These are phyloP conservation scores for Pyrrhoderma noxium DNA, from an alignment of 1,284 basidiomycete species.

Conservation along the genomic window DNA sequence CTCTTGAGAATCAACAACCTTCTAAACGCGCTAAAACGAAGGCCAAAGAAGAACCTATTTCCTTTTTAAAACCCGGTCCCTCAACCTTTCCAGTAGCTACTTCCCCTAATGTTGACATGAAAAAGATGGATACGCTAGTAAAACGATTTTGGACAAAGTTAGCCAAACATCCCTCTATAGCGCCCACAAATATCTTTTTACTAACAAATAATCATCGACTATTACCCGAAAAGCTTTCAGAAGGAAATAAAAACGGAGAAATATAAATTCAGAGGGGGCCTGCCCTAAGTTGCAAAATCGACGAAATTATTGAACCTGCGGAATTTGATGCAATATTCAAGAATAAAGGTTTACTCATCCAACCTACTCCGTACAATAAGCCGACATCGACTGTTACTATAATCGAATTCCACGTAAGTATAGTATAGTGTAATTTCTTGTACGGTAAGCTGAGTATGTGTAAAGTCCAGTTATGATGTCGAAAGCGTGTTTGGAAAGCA, in stretches of 20 bases:
- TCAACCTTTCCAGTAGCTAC: conserved; percentile 20
- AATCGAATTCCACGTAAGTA: conserved; percentile 29
- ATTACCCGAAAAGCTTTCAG: conserved; percentile 27
- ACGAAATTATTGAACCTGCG: conserved; percentile 30
- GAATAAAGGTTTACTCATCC: conserved; percentile 30
- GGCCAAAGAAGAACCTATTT: conserved; percentile 15
- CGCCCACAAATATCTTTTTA: conserved; percentile 25
- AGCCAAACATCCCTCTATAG: conserved; percentile 12
- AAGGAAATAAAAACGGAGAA: conserved; percentile 36
- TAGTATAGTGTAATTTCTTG: background rate
- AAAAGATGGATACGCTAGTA: conserved; percentile 32
- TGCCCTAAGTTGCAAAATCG: conserved; percentile 31
- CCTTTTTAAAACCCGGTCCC: conserved; percentile 10
- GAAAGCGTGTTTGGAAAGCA: conserved; percentile 30
- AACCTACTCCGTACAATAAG: conserved; percentile 31
- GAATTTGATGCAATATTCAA: conserved; percentile 34
- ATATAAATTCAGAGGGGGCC: conserved; percentile 34
- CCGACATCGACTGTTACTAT: conserved; percentile 33
- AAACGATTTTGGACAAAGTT: conserved; percentile 30
- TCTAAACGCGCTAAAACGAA: conserved; percentile 26
- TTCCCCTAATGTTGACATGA: conserved; percentile 31
- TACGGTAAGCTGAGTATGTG: background rate
- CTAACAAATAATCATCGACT: background rate
- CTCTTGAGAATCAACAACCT: conserved; percentile 28
- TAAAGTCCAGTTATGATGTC: conserved; percentile 23